phyloP scores from a whole-genome alignment of 495 filamentous ascomycete genomes.

The Aspergillus egyptiacus region DNA sequence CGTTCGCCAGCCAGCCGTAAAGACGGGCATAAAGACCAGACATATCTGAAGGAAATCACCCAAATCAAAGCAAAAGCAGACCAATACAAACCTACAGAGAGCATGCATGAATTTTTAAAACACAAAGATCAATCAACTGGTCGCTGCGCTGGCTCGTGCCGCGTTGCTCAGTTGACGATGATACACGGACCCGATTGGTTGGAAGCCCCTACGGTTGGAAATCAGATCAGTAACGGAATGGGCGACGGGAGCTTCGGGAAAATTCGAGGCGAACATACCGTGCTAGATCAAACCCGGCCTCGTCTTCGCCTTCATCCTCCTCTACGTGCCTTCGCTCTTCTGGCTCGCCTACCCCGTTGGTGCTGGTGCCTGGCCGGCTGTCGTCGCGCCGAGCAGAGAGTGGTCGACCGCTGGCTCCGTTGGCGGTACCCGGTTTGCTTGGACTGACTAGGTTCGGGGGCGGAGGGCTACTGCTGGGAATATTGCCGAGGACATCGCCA shows the following conservation, averaged over 20 bases:
- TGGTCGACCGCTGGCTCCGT: conserved; percentile 30
- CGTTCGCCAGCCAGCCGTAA: no score
- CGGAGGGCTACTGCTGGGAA: conserved; percentile 62
- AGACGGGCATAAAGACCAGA: background rate
- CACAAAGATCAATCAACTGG: conserved; percentile 9
- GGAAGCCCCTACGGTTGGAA: conserved; percentile 52
- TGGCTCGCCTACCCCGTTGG: conserved; percentile 9
- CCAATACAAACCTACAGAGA: background rate
- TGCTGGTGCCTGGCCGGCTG: conserved; percentile 12
- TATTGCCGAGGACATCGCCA: conserved; percentile 42
- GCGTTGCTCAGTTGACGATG: conserved; percentile 50
- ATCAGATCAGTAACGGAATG: conserved; percentile 16
- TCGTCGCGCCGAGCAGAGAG: conserved; percentile 31
- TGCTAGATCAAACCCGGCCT: conserved; percentile 59
- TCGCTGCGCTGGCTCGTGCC: conserved; percentile 31
- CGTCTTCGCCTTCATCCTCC: conserved; percentile 47
- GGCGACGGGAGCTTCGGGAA: background rate
- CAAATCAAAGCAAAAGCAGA: background rate
- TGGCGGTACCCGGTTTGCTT: conserved; percentile 39
- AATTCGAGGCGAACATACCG: conserved; percentile 41
- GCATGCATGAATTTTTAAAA: background rate
- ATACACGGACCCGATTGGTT: conserved; percentile 63
- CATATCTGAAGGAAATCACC: background rate
- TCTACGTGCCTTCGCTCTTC: conserved; percentile 17
- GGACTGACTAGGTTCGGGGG: conserved; percentile 45